phyloP scores from a whole-genome alignment of 495 filamentous ascomycete species.

The Aspergillus kassunensis region DNA sequence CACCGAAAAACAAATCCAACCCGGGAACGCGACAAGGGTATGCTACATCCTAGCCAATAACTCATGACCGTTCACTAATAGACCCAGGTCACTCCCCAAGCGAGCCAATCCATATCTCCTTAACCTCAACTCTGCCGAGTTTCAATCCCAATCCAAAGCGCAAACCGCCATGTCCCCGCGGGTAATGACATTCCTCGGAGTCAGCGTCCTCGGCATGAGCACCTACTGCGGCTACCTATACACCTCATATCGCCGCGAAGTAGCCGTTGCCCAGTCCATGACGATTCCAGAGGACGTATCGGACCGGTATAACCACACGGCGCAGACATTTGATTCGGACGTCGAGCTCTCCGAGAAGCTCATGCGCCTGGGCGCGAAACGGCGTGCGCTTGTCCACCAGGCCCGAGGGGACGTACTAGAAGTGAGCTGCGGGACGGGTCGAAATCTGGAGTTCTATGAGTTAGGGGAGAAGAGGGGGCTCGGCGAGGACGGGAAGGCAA shows the following conservation, averaged over 20 bases:
- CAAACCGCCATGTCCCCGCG: conserved; percentile 30
- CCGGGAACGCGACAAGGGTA: background rate
- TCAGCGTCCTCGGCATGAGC: conserved; percentile 44
- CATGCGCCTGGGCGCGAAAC: conserved; percentile 59
- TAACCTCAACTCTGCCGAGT: conserved; percentile 9
- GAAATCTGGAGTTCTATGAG: conserved; percentile 75
- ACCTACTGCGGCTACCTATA: conserved; percentile 53
- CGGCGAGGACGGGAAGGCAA: conserved; percentile 50
- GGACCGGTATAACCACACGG: conserved; percentile 54
- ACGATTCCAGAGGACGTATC: conserved; percentile 49
- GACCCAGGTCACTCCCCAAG: conserved; percentile 16
- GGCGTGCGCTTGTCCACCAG: conserved; percentile 54
- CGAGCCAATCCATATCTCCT: conserved; percentile 21
- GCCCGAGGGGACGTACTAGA: conserved; percentile 83
- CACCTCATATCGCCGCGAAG: conserved; percentile 39
- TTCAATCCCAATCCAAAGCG: too few species aligned
- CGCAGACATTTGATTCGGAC: conserved; percentile 57
- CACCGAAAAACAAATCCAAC: conserved; percentile 4
- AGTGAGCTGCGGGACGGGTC: conserved; percentile 84
- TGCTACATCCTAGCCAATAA: too few species aligned
- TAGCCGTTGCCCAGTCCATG: conserved; percentile 32
- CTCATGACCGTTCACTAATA: too few species aligned
- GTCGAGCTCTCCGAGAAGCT: conserved; percentile 63
- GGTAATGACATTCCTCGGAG: conserved; percentile 37
- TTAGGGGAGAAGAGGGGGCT: conserved; percentile 61